Evolutionary conservation across 1,139 yeast genomes (phyloP).

Genomic region (Yamadazyma sp.): DNA sequence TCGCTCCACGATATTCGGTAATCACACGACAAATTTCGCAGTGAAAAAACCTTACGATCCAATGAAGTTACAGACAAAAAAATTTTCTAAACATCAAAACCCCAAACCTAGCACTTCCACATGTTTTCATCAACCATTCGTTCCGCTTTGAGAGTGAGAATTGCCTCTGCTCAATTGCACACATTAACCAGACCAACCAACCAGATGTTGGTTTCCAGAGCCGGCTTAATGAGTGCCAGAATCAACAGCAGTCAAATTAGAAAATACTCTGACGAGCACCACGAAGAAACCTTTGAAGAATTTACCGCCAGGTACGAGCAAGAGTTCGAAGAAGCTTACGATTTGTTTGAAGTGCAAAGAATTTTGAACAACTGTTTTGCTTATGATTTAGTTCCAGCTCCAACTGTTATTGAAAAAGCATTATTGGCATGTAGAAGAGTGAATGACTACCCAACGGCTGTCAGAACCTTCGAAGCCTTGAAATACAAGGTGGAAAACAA

Average conservation of each 20-base stretch:
- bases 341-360: constrained; percentile 92
- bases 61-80: constrained; percentile 19
- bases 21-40: neutral
- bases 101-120: neutral
- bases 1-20: too few species aligned
- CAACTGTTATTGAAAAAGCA: constrained; percentile 93
- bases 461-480: constrained; percentile 93
- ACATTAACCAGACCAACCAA: constrained; percentile 9
- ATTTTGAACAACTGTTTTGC: constrained; percentile 93
- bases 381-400: constrained; percentile 98
- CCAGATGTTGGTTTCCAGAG: constrained; percentile 1
- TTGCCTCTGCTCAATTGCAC: constrained; percentile 24
- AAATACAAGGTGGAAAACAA: constrained; percentile 93
- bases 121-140: constrained; percentile 56
- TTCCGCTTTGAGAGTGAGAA: constrained; percentile 47
- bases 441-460: constrained; percentile 97
- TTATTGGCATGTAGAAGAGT: constrained; percentile 98
- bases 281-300: constrained; percentile 92
- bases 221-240: constrained; percentile 10
- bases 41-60: constrained; percentile 18
- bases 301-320: constrained; percentile 92
- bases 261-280: constrained; percentile 74
- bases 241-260: constrained; percentile 11
- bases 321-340: constrained; percentile 97
- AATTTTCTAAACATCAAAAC: constrained; percentile 13